A percentile compares a stretch with the other conserved stretches of the same genome.
phyloP scores from a whole-genome alignment of 2,329 filamentous ascomycete species.

The Pseudogymnoascus sp. region DNA sequence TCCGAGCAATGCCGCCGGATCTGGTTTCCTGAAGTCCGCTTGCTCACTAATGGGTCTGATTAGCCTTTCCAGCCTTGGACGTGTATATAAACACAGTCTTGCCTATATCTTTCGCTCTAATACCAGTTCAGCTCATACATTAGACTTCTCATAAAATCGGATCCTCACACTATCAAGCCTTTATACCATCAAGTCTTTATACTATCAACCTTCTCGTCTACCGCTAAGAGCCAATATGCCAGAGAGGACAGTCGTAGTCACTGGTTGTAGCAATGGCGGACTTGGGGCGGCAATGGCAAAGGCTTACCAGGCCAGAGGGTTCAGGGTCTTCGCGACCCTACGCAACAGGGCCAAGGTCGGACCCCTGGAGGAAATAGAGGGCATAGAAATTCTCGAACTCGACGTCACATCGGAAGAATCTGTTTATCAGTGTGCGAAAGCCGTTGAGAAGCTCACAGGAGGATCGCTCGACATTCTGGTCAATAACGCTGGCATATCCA shows the following conservation, averaged over 20 bases:
- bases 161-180: neutral
- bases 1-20: neutral
- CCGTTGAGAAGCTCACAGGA: constrained; percentile 23
- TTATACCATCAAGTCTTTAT: neutral
- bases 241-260: constrained; percentile 27
- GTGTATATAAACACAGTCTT: neutral
- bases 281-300: constrained; percentile 33
- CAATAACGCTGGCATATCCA: constrained; percentile 36
- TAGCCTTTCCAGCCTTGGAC: neutral
- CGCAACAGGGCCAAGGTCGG: constrained; percentile 28
- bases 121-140: neutral
- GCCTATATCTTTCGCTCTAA: neutral
- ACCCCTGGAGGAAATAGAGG: constrained; percentile 20
- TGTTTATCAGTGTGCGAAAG: constrained; percentile 13
- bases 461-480: constrained; percentile 33
- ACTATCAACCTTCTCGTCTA: neutral
- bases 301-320: constrained; percentile 31
- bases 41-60: neutral
- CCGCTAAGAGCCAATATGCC: neutral
- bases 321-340: constrained; percentile 34
- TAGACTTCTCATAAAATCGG: neutral
- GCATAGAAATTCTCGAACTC: constrained; percentile 27
- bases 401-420: constrained; percentile 29
- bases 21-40: neutral
- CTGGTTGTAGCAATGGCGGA: constrained; percentile 32